Base-by-base conservation (phyloP, 306 rosid genomes). In the Sindora glabra region DNA sequence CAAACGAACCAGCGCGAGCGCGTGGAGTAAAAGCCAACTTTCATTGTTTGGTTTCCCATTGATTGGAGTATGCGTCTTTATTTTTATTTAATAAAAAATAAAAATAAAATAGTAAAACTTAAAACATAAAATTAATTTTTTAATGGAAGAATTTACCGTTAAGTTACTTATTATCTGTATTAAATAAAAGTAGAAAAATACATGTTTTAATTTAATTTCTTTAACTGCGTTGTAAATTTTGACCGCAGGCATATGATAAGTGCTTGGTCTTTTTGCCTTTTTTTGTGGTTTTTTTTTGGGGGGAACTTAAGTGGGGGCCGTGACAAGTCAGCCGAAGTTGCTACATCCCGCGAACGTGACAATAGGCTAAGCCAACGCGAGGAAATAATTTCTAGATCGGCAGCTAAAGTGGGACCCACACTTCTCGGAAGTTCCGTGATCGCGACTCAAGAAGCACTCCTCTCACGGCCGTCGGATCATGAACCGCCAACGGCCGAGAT, bases 371-470 rank as follows among this genome's bases (percentile, higher is more conserved):
- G 91, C 79, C 81, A 69, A 79, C 73, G 67, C 50, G 82, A 77
- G 84, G 45, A 77, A 85, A 78, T 78, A 77, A 77, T 83, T 83
- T 86, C 79, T 75, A 68, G 85, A 80, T 83, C 77, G 87, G 81
- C 92, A 77, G 81, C 89, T 70, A 70, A 55, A 22, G 61, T 58
- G 68, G 85, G 96, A 74, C 76, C 98, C 87, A 81, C 79, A 51
- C 64, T 50, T 85, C 87, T 90, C 83, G 84, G 89, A 75, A 85
- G 94, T 82, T 87, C 97, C 94, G 89, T 86, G 96, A 90, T 82
- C 74, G 83, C 74, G 90, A 82, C 81, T 62, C 44, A 10, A 64
- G 54, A 52, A 30, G 42, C 38, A 8, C 37, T 25, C 2, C 10
- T 8, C 4, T 74, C 45, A 15, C 3, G 0, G 25, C 80, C 94